A percentile compares a stretch with the other conserved stretches of the same genome.
phyloP scores from a whole-genome alignment of 2,329 filamentous ascomycete genomes.

The Hirsutella minnesotensis region DNA sequence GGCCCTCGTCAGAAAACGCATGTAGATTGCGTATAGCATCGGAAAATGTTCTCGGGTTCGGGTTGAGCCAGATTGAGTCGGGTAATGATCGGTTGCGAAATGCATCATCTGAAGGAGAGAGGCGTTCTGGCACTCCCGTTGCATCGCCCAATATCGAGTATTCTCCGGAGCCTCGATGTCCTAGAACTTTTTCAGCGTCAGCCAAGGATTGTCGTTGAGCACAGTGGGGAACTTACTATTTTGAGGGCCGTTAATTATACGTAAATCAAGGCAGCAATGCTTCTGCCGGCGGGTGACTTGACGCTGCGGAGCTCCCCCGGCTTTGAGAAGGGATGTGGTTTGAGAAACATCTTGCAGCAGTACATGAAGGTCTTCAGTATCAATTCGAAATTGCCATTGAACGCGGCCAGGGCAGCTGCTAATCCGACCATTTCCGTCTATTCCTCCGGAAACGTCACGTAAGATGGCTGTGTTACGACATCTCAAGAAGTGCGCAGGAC shows the following conservation, averaged over 20 bases:
- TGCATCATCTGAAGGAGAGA: conserved; percentile 1
- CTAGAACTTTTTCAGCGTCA: conserved; percentile 1
- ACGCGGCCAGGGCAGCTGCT: too few species aligned
- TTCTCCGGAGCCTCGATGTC: neutral
- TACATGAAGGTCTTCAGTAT: too few species aligned
- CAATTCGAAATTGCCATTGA: too few species aligned
- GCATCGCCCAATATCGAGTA: conserved; percentile 1
- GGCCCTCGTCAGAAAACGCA: conserved; percentile 2
- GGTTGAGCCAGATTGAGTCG: conserved; percentile 1
- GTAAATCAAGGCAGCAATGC: too few species aligned
- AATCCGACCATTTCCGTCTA: too few species aligned
- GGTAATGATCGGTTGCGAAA: conserved; percentile 1
- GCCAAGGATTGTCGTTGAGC: neutral
- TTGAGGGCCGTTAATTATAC: neutral
- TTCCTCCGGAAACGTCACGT: too few species aligned
- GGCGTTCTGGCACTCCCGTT: conserved; percentile 2
- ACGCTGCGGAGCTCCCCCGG: too few species aligned
- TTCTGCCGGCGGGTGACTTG: too few species aligned
- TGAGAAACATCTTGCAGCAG: too few species aligned
- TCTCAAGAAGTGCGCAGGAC: too few species aligned
- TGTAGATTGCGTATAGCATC: conserved; percentile 1
- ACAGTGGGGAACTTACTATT: neutral
- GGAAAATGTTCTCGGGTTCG: neutral
- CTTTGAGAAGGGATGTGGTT: too few species aligned
- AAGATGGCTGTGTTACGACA: too few species aligned